Conservation (phyloP, 2,329 filamentous ascomycete species). For the Davidsoniella eucalypti region DNA sequence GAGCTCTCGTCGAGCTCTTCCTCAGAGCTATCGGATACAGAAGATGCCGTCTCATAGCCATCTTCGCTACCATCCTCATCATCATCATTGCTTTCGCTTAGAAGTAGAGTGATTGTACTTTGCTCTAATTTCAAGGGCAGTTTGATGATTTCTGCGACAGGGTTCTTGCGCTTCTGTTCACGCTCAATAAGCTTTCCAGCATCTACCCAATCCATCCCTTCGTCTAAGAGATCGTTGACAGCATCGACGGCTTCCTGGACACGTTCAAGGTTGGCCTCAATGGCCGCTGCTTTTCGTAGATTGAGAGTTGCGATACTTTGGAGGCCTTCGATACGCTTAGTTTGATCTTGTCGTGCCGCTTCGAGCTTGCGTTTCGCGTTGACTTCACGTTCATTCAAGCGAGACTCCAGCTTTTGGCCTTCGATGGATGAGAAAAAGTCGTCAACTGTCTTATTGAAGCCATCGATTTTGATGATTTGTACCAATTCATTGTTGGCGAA, state of each 20-base stretch:
- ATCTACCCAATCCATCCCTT: constrained; percentile 96
- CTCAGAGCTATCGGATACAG: constrained; percentile 37
- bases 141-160: constrained; percentile 74
- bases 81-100: constrained; percentile 54
- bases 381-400: constrained; percentile 65
- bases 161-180: constrained; percentile 65
- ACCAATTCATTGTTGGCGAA: constrained; percentile 51
- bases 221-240: constrained; percentile 75
- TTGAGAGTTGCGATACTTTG: constrained; percentile 71
- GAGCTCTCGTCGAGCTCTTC: constrained; percentile 16
- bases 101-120: constrained; percentile 65
- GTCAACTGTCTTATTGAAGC: constrained; percentile 86
- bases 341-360: constrained; percentile 67
- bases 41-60: constrained; percentile 41
- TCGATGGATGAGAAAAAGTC: constrained; percentile 96
- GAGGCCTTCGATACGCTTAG: constrained; percentile 67
- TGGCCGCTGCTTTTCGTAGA: constrained; percentile 72
- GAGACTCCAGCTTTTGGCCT: constrained; percentile 77
- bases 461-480: constrained; percentile 58
- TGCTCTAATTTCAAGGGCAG: constrained; percentile 80
- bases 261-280: constrained; percentile 76
- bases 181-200: constrained; percentile 77
- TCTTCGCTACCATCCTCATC: constrained; percentile 45
- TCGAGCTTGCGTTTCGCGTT: constrained; percentile 72
- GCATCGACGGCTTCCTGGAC: constrained; percentile 88